phyloP scores from a whole-genome alignment of 805 yeast species.

The Pichia kluyveri region DNA sequence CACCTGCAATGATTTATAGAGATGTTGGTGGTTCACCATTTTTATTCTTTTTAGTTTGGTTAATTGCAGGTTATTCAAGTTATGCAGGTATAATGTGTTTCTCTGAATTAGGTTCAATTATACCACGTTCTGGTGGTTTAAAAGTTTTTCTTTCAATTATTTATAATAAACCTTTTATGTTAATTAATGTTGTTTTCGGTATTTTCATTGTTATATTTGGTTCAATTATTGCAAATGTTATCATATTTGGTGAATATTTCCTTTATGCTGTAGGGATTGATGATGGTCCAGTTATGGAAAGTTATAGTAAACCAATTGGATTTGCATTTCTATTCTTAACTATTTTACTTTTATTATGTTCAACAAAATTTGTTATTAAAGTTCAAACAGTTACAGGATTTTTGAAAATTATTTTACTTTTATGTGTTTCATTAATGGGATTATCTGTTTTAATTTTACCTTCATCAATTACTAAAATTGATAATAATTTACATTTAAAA shows the following conservation, averaged over 20 bases:
- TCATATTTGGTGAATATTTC: conserved; percentile 47
- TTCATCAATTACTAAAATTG: conserved; percentile 33
- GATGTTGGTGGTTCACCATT: conserved; percentile 62
- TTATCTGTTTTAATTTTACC: conserved; percentile 47
- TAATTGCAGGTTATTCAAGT: conserved; percentile 49
- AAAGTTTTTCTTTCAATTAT: conserved; percentile 65
- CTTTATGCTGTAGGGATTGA: conserved; percentile 34
- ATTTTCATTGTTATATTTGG: conserved; percentile 42
- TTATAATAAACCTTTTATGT: conserved; percentile 49
- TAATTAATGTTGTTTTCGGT: conserved; percentile 39
- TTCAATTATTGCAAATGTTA: conserved; percentile 39
- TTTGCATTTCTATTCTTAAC: conserved; percentile 28
- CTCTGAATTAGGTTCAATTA: conserved; percentile 59
- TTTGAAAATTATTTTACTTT: conserved; percentile 47
- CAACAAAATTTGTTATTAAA: conserved; percentile 49
- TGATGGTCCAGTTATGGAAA: conserved; percentile 18
- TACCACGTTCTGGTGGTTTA: conserved; percentile 70
- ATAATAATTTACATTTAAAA: conserved; percentile 30
- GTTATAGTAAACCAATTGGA: conserved; percentile 34
- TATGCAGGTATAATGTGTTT: conserved; percentile 60
- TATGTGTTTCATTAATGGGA: conserved; percentile 48
- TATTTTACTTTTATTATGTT: conserved; percentile 43
- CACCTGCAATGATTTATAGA: conserved; percentile 55
- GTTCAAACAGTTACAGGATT: conserved; percentile 58
- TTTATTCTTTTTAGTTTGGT: conserved; percentile 56